Evolutionary conservation across 345 rosid genomes (phyloP).

Genomic region (Corymbia maculata): DNA sequence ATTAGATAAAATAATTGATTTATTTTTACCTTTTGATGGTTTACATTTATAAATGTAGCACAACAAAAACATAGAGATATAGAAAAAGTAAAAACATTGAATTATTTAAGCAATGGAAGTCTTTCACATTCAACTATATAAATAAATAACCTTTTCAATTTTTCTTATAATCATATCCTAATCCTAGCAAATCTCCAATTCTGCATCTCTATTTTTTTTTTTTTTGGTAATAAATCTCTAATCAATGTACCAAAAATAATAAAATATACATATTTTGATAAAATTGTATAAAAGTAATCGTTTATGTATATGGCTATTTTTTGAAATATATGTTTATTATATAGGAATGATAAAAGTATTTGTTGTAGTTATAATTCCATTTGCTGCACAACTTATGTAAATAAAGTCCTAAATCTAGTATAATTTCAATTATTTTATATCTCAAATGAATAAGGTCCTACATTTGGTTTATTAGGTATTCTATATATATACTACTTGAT

Average conservation of each 20-base stretch:
- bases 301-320: neutral
- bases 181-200: neutral
- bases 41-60: neutral
- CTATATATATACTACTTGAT: too few relatives aligned
- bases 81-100: neutral
- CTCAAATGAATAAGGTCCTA: too few relatives aligned
- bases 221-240: neutral
- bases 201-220: neutral
- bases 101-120: neutral
- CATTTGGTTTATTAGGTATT: too few relatives aligned
- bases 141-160: neutral
- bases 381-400: neutral
- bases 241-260: neutral
- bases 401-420: neutral
- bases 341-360: too few relatives aligned
- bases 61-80: neutral
- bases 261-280: neutral
- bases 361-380: too few relatives aligned
- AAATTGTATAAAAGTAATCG: neutral
- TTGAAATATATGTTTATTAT: neutral
- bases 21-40: neutral
- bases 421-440: neutral
- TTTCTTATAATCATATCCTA: neutral
- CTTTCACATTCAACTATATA: neutral
- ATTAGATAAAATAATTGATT: neutral